Base-by-base conservation (phyloP, 345 rosid species). In the Eutrema heterophyllum region DNA sequence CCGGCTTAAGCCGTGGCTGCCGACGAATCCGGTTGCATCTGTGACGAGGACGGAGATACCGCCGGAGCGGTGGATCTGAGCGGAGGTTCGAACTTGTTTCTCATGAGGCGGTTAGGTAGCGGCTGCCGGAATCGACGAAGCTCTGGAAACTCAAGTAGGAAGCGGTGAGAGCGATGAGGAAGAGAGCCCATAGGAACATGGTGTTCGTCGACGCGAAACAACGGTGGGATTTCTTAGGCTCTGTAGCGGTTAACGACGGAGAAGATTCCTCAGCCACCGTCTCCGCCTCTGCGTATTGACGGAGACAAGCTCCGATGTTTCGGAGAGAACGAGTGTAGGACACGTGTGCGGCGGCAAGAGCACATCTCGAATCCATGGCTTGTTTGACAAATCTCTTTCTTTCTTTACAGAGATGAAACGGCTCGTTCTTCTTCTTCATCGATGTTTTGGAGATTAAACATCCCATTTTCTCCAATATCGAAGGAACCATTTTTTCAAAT, bases 1-100 rank as follows among this genome's bases (percentile, higher is more conserved):
- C 97, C 97, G 49, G 97, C 97, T 43, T 90, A 95, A n/a, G 97
- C 95, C 92, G 64, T 91, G 97, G 29, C 86, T 69, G 8, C 97
- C 95, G 41, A 88, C 90, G 76, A 91, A 91, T 11, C 97, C 95
- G 45, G 92, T 87, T 0, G 95, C 90, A 24, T 92, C 95, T 55
- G 97, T 88, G 8, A 91, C 95, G 29, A 87, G 83, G n/a, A 91
- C 92, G 32, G 90, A 81, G 79, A 83, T 81, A 2, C 91, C 96
- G 0, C 83, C 88, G 39, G 86, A 72, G 18, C 92, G 83, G n/a
- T 80, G 90, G 81, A 85, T 85, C 84, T 80, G 83, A 44, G 90
- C 86, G 56, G 96, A 89, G 78, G 74, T 72, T 0, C 89, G 84
- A 9, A 88, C 87, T 41, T 84, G 88, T 46, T 77, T 88, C 79